phyloP scores from a whole-genome alignment of 805 yeast species.

The Candida vartiovaarae region DNA sequence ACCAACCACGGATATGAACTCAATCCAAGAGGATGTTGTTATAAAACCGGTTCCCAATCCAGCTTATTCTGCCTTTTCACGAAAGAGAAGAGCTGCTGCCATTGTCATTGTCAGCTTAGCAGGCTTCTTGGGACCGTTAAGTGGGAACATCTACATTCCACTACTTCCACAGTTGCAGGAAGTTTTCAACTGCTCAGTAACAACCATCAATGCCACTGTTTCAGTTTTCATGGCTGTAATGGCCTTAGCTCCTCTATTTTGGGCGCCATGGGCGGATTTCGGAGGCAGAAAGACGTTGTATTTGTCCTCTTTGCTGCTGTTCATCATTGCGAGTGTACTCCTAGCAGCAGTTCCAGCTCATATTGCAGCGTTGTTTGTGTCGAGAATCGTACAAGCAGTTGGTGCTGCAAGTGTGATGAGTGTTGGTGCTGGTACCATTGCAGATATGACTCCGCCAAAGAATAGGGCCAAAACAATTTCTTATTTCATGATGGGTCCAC shows the following conservation, averaged over 20 bases:
- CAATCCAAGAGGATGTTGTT: background rate
- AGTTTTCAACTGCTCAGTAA: constrained; percentile 33
- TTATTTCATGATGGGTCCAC: constrained; percentile 77
- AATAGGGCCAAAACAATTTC: constrained; percentile 81
- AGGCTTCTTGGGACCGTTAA: constrained; percentile 49
- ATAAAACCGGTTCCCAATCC: background rate
- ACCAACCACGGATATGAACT: no score
- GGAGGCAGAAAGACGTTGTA: constrained; percentile 64
- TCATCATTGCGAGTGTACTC: constrained; percentile 55
- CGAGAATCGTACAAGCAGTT: constrained; percentile 66
- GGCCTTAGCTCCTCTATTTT: constrained; percentile 47
- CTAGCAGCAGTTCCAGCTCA: constrained; percentile 57
- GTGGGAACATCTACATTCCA: constrained; percentile 54
- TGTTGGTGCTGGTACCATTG: constrained; percentile 86
- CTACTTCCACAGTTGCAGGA: constrained; percentile 38
- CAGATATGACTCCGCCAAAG: constrained; percentile 61
- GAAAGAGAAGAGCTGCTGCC: constrained; percentile 26
- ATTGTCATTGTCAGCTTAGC: constrained; percentile 37
- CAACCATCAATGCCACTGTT: constrained; percentile 47
- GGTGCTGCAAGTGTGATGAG: constrained; percentile 88
- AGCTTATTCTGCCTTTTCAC: constrained; percentile 28
- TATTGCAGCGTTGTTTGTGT: constrained; percentile 60
- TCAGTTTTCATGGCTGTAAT: constrained; percentile 51
- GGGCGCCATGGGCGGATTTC: constrained; percentile 50
- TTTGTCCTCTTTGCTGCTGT: constrained; percentile 47